These are phyloP conservation scores for Cyathus striatus DNA, from an alignment of 768 basidiomycete species.

Conservation along the genomic window DNA sequence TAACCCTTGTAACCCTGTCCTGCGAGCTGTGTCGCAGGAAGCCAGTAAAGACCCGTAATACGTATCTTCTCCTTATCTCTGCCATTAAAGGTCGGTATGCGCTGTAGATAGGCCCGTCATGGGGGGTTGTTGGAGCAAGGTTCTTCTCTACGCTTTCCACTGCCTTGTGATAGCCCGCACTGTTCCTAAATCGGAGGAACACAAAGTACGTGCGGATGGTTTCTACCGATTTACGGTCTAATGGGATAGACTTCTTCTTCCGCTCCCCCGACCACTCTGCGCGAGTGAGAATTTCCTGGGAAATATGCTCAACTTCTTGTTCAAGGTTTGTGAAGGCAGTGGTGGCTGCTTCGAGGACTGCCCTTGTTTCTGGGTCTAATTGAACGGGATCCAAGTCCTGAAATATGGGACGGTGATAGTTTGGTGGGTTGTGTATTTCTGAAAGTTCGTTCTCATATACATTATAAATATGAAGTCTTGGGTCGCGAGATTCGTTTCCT, in stretches of 20 bases:
- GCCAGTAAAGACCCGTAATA: conserved; percentile 24
- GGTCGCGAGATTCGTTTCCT: conserved; percentile 20
- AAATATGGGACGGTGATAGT: conserved; percentile 30
- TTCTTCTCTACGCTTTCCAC: conserved; percentile 22
- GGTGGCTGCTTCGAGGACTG: conserved; percentile 36
- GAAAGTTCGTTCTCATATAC: conserved; percentile 45
- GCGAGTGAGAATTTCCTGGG: conserved; percentile 28
- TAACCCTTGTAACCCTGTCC: conserved; percentile 5
- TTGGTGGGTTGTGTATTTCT: conserved; percentile 35
- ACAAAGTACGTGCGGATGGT: conserved; percentile 45
- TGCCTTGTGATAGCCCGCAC: conserved; percentile 36
- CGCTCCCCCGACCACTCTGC: conserved; percentile 19
- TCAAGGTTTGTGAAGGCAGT: conserved; percentile 39
- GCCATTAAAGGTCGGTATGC: conserved; percentile 23
- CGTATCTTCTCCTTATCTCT: conserved; percentile 22
- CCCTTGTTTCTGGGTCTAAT: conserved; percentile 28
- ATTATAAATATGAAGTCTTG: conserved; percentile 47
- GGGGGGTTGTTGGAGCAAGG: conserved; percentile 9
- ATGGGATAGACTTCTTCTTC: conserved; percentile 19
- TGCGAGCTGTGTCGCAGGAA: conserved; percentile 23
- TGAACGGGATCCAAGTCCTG: conserved; percentile 30
- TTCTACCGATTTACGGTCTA: conserved; percentile 24
- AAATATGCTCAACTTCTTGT: conserved; percentile 29
- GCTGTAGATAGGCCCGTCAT: conserved; percentile 17
- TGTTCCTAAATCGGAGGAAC: conserved; percentile 57